Conservation (phyloP, 345 rosid genomes). For the Sisymbrium altissimum region DNA sequence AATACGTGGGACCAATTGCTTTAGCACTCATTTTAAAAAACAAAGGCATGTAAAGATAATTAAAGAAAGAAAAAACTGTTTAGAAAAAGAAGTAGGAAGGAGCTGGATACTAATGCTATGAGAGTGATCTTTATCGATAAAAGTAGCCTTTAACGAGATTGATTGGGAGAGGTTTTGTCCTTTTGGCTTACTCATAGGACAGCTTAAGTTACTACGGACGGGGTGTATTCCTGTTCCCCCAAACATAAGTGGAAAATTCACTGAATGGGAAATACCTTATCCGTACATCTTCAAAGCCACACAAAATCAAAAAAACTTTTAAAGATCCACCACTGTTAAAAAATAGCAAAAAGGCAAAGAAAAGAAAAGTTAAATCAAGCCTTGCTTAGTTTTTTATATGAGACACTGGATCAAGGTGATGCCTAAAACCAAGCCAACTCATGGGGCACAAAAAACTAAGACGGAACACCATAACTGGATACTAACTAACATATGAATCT, state of each 20-base stretch:
- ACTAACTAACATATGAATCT: neutral
- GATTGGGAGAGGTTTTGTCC: slow-evolving; percentile 24
- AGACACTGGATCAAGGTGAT: neutral
- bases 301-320: slow-evolving; percentile 15
- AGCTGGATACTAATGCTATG: slow-evolving; percentile 23
- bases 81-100: neutral
- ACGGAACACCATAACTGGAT: neutral
- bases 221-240: slow-evolving; percentile 31
- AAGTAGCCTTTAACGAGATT: slow-evolving; percentile 25
- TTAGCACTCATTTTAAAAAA: slow-evolving; percentile 21
- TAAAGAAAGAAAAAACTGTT: slow-evolving; percentile 21
- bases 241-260: slow-evolving; percentile 22
- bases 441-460: neutral
- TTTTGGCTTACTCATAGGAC: slow-evolving; percentile 23
- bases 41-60: slow-evolving; percentile 26
- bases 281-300: slow-evolving; percentile 20
- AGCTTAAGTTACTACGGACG: slow-evolving; percentile 17
- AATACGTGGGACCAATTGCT: slow-evolving; percentile 28
- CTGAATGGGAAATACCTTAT: slow-evolving; percentile 12
- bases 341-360: slow-evolving; percentile 12
- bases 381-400: neutral
- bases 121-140: slow-evolving; percentile 22
- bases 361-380: neutral
- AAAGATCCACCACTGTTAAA: slow-evolving; percentile 17
- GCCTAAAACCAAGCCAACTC: neutral